Percentiles rank a stretch among this genome's conserved stretches.
These are phyloP conservation scores for Saturnispora kantuleensis DNA, from an alignment of 805 yeast species.

Conservation along the genomic window DNA sequence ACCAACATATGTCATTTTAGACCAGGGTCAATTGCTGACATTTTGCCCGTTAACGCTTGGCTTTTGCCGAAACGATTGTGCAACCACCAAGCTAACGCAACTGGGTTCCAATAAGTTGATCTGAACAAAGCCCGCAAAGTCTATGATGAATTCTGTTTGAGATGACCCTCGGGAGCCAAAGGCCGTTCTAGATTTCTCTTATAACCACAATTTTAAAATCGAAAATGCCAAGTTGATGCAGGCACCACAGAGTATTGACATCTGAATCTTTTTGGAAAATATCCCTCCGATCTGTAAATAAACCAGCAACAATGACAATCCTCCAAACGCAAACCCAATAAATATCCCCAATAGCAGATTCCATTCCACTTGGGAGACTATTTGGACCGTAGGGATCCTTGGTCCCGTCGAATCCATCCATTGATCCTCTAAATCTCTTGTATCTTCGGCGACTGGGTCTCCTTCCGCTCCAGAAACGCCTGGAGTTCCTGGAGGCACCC, in stretches of 20 bases:
- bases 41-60: no score
- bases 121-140: neutral
- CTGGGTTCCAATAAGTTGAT: neutral
- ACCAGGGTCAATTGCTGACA: no score
- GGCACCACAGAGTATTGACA: conserved; percentile 66
- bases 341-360: conserved; percentile 62
- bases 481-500: conserved; percentile 16
- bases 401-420: conserved; percentile 54
- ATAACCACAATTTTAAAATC: conserved; percentile 18
- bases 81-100: no score
- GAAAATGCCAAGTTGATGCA: conserved; percentile 62
- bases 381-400: neutral
- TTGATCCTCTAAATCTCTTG: conserved; percentile 67
- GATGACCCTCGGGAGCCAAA: no score
- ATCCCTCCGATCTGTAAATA: conserved; percentile 44
- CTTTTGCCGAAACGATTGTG: no score
- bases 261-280: conserved; percentile 51
- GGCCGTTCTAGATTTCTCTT: no score
- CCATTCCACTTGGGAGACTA: conserved; percentile 35
- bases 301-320: conserved; percentile 53
- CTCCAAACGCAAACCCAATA: conserved; percentile 70
- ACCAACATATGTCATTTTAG: no score
- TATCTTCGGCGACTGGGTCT: conserved; percentile 39
- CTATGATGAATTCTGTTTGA: no score
- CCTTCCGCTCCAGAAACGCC: conserved; percentile 8